phyloP scores from a whole-genome alignment of 148 eudicot genomes.

The Gaultheria prostrata region DNA sequence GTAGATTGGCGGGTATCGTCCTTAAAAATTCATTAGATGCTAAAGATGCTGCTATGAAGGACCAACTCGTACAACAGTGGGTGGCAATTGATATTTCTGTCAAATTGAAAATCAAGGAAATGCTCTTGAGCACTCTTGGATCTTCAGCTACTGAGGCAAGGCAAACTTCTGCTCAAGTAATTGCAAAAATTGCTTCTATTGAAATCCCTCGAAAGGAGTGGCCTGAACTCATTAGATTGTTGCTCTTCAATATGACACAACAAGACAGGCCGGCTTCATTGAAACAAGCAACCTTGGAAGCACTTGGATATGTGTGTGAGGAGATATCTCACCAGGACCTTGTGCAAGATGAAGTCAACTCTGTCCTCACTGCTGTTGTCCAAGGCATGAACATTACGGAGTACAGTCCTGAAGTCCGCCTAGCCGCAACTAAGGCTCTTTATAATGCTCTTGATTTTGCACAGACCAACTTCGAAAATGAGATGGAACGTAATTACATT shows the following conservation, averaged over 20 bases:
- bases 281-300: constrained; percentile 66
- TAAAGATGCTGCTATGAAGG: constrained; percentile 52
- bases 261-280: constrained; percentile 45
- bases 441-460: constrained; percentile 72
- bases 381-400: constrained; percentile 57
- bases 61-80: constrained; percentile 57
- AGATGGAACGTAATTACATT: constrained; percentile 63
- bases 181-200: constrained; percentile 63
- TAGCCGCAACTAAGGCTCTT: constrained; percentile 62
- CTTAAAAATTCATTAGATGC: constrained; percentile 65
- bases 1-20: constrained; percentile 60
- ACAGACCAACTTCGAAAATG: constrained; percentile 60
- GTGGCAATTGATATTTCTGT: constrained; percentile 43
- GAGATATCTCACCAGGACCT: constrained; percentile 62
- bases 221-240: constrained; percentile 56
- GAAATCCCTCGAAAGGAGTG: constrained; percentile 64
- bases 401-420: constrained; percentile 46
- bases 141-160: constrained; percentile 52
- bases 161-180: constrained; percentile 64
- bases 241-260: constrained; percentile 57
- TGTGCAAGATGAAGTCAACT: constrained; percentile 58
- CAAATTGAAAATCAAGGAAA: constrained; percentile 53
- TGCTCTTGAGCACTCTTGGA: constrained; percentile 47
- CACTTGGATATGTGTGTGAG: constrained; percentile 67
- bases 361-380: constrained; percentile 68